Evolutionary conservation across 495 filamentous ascomycete species (phyloP).

Genomic region (Penicillium silybi): DNA sequence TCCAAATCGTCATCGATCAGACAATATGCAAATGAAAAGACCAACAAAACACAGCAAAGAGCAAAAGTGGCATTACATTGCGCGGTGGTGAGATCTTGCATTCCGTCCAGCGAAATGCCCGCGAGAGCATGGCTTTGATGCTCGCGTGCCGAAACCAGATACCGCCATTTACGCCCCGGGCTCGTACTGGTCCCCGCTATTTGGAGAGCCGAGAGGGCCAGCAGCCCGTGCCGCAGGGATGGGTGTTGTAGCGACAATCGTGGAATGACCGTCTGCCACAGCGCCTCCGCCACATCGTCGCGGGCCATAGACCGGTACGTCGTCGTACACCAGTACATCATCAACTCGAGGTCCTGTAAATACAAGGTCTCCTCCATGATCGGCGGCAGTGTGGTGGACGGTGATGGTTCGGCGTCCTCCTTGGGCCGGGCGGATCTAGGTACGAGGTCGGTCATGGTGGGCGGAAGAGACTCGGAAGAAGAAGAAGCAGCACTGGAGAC

Average conservation of each 20-base stretch:
- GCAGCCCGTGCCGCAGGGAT: slow-evolving; percentile 46
- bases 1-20: slow-evolving; percentile 21
- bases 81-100: slow-evolving; percentile 24
- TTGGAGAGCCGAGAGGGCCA: slow-evolving; percentile 48
- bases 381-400: neutral
- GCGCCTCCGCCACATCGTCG: slow-evolving; percentile 23
- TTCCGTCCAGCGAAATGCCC: slow-evolving; percentile 24
- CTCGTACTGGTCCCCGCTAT: slow-evolving; percentile 23
- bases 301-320: slow-evolving; percentile 41
- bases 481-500: slow-evolving; percentile 12
- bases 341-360: slow-evolving; percentile 40
- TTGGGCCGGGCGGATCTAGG: neutral
- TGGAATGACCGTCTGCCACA: slow-evolving; percentile 47
- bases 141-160: slow-evolving; percentile 26
- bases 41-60: slow-evolving; percentile 41
- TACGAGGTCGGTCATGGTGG: slow-evolving; percentile 1
- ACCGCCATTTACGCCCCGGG: slow-evolving; percentile 17
- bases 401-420: neutral
- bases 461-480: slow-evolving; percentile 5
- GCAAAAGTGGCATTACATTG: slow-evolving; percentile 47
- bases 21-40: slow-evolving; percentile 43
- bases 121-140: slow-evolving; percentile 39
- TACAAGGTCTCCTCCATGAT: slow-evolving; percentile 9
- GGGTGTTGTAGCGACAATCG: slow-evolving; percentile 41
- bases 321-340: slow-evolving; percentile 45